These are phyloP conservation scores for Lasiodiplodia theobromae DNA, from an alignment of 2,329 filamentous ascomycete genomes.

Conservation along the genomic window DNA sequence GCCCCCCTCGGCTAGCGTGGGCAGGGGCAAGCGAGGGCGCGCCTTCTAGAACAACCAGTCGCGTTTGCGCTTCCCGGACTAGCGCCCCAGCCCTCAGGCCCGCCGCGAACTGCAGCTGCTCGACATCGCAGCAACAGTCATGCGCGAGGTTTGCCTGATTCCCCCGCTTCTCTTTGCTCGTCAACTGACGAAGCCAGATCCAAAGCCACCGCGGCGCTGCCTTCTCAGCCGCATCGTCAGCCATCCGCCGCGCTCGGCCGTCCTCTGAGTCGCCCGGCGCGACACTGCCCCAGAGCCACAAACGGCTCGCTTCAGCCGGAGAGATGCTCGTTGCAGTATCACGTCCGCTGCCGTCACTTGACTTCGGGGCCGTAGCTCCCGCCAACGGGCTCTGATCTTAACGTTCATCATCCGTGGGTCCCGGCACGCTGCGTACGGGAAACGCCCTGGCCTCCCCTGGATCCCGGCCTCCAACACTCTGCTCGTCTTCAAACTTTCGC, in stretches of 20 bases:
- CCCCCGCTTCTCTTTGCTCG: no score
- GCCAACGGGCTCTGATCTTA: not conserved
- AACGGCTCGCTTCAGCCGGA: not conserved
- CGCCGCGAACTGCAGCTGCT: no score
- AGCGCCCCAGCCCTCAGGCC: no score
- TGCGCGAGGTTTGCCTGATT: no score
- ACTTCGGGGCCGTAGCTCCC: not conserved
- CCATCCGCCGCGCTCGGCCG: no score
- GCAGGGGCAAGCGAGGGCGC: conserved; percentile 8
- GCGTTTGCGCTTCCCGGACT: not conserved
- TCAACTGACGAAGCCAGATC: no score
- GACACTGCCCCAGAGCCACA: not conserved
- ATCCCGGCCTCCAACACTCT: not conserved
- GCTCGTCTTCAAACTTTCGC: conserved; percentile 1
- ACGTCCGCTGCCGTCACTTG: not conserved
- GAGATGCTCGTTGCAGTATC: not conserved
- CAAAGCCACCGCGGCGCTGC: not conserved
- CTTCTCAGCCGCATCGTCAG: not conserved
- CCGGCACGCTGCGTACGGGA: not conserved
- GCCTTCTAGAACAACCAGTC: conserved; percentile 6
- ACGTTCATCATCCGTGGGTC: not conserved
- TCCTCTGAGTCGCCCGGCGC: not conserved
- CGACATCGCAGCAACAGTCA: no score
- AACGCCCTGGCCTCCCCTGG: not conserved
- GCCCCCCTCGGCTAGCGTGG: conserved; percentile 1